Base-by-base conservation (phyloP, 1,284 basidiomycete species). In the Ganoderma multipileum region DNA sequence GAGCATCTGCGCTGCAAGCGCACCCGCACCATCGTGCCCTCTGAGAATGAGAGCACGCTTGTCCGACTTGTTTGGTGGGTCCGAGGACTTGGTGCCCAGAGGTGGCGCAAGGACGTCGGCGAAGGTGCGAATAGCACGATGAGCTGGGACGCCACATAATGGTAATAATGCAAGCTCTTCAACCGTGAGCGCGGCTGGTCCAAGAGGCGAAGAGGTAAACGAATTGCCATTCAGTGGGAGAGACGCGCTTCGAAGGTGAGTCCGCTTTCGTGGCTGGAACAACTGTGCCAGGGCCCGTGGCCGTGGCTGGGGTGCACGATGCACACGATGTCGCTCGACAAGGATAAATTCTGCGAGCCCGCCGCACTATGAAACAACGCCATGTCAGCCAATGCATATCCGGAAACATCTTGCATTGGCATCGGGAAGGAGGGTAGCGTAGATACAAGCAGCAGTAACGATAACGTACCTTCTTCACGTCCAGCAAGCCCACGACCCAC, bases 331-430 rank as follows among this genome's bases (percentile, higher is more conserved):
- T 41, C 93, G 88, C 76, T 96, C 94, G 18, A 92, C 86, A 28
- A 93, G 82, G 61, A 96, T 86, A 81, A 95, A 96, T 80, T 97
- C 93, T 28, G 93, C 85, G 20, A 96, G 84, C 6, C 92, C 93
- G 61, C 95, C 95, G 72, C 88, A 91, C 93, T 95, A 38, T 12
- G n/a, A 55, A 23, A 33, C 38, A 30, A 36, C 47, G 47, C n/a
- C n/a, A 55, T 44, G 41, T 69, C 52, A 71, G 63, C 36, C 28
- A 33, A 54, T 44, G 39, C 11, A n/a, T 58, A 69, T 52, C 50
- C 39, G 12, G 42, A 74, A 67, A 16, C 39, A 16, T 6, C 3
- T 18, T 39, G 33, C 36, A 23, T 38, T 38, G 36, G 61, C 71
- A n/a, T 39, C 47, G 33, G 54, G 36, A 18, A 50, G 26, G n/a